These are phyloP conservation scores for Drechslerella coelobrocha DNA, from an alignment of 2,329 filamentous ascomycete genomes.

Conservation along the genomic window DNA sequence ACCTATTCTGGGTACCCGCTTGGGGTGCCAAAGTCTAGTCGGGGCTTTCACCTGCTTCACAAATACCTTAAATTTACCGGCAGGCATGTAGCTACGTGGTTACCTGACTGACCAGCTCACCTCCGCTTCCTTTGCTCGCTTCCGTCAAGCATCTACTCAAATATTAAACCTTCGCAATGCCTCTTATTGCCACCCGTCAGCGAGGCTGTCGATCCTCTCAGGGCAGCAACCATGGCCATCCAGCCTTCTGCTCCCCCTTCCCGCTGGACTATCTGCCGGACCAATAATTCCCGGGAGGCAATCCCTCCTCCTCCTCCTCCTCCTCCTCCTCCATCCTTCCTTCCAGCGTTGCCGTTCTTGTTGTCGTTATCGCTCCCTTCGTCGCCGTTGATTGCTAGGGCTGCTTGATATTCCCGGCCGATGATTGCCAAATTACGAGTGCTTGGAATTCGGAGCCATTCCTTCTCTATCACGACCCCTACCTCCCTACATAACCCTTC, in stretches of 20 bases:
- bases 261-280: constrained; percentile 29
- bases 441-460: constrained; percentile 88
- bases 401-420: constrained; percentile 63
- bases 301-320: too few species aligned
- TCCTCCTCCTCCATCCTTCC: too few species aligned
- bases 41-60: too few species aligned
- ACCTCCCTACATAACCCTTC: constrained; percentile 72
- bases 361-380: background rate
- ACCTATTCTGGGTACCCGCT: constrained; percentile 14
- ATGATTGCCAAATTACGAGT: constrained; percentile 85
- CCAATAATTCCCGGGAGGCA: constrained; percentile 12
- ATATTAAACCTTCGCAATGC: too few species aligned
- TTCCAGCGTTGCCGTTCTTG: background rate
- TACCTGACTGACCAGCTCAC: too few species aligned
- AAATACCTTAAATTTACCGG: too few species aligned
- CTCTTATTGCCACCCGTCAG: background rate
- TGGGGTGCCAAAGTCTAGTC: too few species aligned
- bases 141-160: background rate
- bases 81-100: too few species aligned
- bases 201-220: constrained; percentile 17
- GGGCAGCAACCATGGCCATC: constrained; percentile 20
- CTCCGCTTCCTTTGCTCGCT: too few species aligned
- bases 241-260: constrained; percentile 43
- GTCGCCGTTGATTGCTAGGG: background rate
- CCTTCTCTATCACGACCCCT: constrained; percentile 78